A percentile compares a stretch with the other conserved stretches of the same genome.
Conservation (phyloP, 164 flowering plant species). For the Vitis vinifera region DNA sequence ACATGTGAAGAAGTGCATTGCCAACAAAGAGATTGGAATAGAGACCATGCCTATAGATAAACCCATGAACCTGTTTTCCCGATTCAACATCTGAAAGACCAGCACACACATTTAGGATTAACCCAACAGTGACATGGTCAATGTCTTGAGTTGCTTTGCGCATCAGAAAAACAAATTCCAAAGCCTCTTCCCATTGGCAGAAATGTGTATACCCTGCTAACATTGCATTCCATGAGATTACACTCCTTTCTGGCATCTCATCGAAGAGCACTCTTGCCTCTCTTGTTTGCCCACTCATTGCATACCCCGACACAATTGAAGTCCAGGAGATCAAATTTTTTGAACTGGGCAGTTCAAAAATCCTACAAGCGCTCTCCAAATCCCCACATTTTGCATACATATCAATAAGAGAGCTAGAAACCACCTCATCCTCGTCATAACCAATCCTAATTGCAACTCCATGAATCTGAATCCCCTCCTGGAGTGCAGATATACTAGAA, state of each 20-base stretch:
- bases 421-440: constrained; percentile 37
- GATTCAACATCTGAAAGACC: constrained; percentile 45
- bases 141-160: constrained; percentile 14
- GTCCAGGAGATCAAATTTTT: constrained; percentile 48
- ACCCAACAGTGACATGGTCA: constrained; percentile 43
- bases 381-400: constrained; percentile 56
- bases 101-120: constrained; percentile 46
- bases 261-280: constrained; percentile 59
- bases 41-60: constrained; percentile 45
- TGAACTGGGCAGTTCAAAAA: constrained; percentile 35
- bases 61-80: constrained; percentile 67
- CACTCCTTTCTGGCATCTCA: constrained; percentile 59
- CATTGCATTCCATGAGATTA: constrained; percentile 79
- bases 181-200: constrained; percentile 50
- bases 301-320: constrained; percentile 53
- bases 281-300: constrained; percentile 32
- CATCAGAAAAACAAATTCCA: constrained; percentile 44
- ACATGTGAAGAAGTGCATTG: constrained; percentile 67
- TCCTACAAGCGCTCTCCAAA: constrained; percentile 33
- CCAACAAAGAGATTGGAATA: constrained; percentile 26
- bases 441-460: constrained; percentile 38
- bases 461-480: constrained; percentile 56
- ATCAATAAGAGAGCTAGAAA: constrained; percentile 45
- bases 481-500: constrained; percentile 33
- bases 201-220: constrained; percentile 46